Conservation (phyloP, 2,329 filamentous ascomycete genomes). For the Fusarium papillatum region DNA sequence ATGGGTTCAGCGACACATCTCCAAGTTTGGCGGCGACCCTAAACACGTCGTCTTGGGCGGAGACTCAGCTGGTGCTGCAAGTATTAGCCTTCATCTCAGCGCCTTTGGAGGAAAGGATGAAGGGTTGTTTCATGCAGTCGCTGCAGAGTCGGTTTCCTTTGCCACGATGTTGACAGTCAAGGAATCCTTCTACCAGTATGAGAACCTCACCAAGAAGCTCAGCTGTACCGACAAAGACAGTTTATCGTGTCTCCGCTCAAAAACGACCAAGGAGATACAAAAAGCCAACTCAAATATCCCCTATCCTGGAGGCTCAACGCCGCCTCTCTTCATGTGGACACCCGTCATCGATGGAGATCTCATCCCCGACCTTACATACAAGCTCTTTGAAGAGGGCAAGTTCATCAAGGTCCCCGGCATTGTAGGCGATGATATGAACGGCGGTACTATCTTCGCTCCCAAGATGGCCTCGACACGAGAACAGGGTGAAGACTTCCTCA, state of each 20-base stretch:
- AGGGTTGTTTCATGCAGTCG: slow-evolving; percentile 64
- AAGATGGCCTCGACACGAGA: slow-evolving; percentile 47
- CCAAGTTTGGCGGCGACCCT: slow-evolving; percentile 77
- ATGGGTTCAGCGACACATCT: slow-evolving; percentile 78
- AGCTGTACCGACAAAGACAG: slow-evolving; percentile 55
- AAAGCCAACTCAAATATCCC: slow-evolving; percentile 56
- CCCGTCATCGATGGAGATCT: slow-evolving; percentile 69
- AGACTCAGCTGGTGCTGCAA: slow-evolving; percentile 76
- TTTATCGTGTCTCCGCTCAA: slow-evolving; percentile 61
- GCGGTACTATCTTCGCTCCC: slow-evolving; percentile 53
- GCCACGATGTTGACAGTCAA: slow-evolving; percentile 59
- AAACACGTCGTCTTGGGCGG: slow-evolving; percentile 77
- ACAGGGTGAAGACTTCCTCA: slow-evolving; percentile 50
- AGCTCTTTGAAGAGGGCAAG: slow-evolving; percentile 59
- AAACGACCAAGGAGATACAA: slow-evolving; percentile 57
- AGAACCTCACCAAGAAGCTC: slow-evolving; percentile 59
- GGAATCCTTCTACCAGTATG: slow-evolving; percentile 66
- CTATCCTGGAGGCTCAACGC: slow-evolving; percentile 38
- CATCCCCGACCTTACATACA: slow-evolving; percentile 64
- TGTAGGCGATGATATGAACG: slow-evolving; percentile 55
- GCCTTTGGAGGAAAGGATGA: slow-evolving; percentile 64
- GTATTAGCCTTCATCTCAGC: slow-evolving; percentile 74
- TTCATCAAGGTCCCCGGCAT: slow-evolving; percentile 69
- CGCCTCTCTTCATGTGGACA: slow-evolving; percentile 66
- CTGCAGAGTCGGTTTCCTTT: slow-evolving; percentile 66